Evolutionary conservation across 176 grass and related monocot genomes (phyloP).

Genomic region (Coix lacrymajobi): DNA sequence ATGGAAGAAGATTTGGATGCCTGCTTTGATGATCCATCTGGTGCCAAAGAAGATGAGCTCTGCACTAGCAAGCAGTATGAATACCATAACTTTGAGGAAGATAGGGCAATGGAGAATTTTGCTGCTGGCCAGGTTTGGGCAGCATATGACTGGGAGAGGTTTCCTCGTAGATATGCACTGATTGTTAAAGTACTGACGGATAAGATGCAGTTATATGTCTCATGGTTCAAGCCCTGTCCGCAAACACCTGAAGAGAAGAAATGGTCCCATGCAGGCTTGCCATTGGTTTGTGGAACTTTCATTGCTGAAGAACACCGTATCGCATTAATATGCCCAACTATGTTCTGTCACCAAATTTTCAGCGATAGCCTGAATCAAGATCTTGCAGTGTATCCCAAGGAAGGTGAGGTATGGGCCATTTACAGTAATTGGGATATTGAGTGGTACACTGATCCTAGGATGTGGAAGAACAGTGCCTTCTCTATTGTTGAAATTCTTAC

Average conservation of each 20-base stretch:
- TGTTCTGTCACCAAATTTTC: constrained; percentile 49
- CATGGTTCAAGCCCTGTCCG: constrained; percentile 57
- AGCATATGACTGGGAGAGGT: constrained; percentile 52
- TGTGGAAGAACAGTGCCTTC: constrained; percentile 44
- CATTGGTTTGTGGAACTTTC: constrained; percentile 67
- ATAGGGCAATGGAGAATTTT: constrained; percentile 25
- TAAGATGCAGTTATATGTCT: constrained; percentile 51
- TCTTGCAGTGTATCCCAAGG: constrained; percentile 57
- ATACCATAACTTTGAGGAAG: constrained; percentile 44
- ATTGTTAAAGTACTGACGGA: constrained; percentile 41
- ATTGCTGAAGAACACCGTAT: constrained; percentile 18
- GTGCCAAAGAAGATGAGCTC: background rate
- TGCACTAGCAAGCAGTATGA: constrained; percentile 31
- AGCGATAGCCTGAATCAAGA: constrained; percentile 19
- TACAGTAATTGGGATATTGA: constrained; percentile 65
- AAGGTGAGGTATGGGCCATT: constrained; percentile 64
- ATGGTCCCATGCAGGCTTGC: constrained; percentile 50
- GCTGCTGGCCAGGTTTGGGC: constrained; percentile 60
- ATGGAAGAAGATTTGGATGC: constrained; percentile 18
- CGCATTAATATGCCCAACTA: constrained; percentile 28
- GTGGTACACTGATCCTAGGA: constrained; percentile 44
- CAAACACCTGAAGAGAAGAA: constrained; percentile 50
- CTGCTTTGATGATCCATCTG: constrained; percentile 9
- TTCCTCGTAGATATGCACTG: constrained; percentile 55
- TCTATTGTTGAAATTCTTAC: constrained; percentile 61